Percentiles rank a stretch among this genome's conserved stretches.
Evolutionary conservation across 2,329 filamentous ascomycete genomes (phyloP).

Genomic region (Ceratocystis papillata): DNA sequence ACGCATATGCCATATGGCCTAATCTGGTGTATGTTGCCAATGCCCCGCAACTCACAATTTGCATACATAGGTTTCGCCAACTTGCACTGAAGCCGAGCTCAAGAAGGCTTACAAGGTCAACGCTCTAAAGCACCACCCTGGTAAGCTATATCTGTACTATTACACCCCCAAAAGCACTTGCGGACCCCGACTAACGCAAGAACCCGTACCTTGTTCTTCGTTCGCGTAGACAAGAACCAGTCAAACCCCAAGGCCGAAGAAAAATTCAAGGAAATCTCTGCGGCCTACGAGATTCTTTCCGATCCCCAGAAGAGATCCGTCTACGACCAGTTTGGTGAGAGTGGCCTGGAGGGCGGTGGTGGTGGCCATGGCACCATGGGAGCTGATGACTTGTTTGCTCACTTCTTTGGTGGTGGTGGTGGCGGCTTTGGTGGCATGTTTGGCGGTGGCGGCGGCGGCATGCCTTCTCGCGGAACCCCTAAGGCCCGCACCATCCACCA

Average conservation of each 20-base stretch:
- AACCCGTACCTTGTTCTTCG: conserved; percentile 15
- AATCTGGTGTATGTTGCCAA: not conserved
- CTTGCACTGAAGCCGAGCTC: conserved; percentile 71
- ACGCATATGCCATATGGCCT: not conserved
- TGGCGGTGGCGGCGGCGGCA: conserved; percentile 71
- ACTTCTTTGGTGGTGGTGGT: conserved; percentile 81
- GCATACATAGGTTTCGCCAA: conserved; percentile 55
- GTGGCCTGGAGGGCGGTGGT: conserved; percentile 66
- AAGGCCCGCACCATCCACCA: conserved; percentile 96
- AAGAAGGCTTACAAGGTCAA: conserved; percentile 83
- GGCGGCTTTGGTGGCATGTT: conserved; percentile 49
- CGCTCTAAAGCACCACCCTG: conserved; percentile 74
- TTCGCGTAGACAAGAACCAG: conserved; percentile 73
- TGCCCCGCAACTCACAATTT: not conserved
- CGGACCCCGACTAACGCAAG: not conserved
- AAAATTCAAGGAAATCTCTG: conserved; percentile 96
- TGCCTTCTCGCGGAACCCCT: conserved; percentile 67
- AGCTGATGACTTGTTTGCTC: conserved; percentile 88
- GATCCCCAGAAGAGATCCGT: conserved; percentile 82
- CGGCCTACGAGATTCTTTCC: conserved; percentile 89
- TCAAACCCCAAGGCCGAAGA: conserved; percentile 87
- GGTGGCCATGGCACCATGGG: conserved; percentile 75
- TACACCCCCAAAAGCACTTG: no score
- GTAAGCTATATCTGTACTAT: conserved; percentile 38
- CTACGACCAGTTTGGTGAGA: conserved; percentile 97